Conservation (phyloP, 1,284 basidiomycete genomes). For the Xerocomus cyaneibrunnescens region DNA sequence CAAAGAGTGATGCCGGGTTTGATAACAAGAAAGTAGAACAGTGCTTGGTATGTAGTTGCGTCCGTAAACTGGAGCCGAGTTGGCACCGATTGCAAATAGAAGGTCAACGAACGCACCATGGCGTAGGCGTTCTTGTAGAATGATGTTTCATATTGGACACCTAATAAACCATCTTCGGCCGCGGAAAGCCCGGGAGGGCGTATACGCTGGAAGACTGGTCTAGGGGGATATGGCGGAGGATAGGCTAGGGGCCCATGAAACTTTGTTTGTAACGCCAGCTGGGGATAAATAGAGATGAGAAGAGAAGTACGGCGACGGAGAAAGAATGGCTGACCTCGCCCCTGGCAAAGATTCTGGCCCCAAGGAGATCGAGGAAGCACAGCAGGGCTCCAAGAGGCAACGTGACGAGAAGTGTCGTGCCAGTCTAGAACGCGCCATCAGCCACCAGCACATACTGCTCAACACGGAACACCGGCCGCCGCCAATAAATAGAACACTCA, state of each 20-base stretch:
- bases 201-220: conserved; percentile 66
- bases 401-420: conserved; percentile 71
- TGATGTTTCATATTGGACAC: conserved; percentile 50
- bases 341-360: conserved; percentile 65
- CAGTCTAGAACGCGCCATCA: conserved; percentile 46
- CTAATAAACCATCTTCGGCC: conserved; percentile 45
- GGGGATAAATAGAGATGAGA: conserved; percentile 13
- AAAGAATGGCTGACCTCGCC: conserved; percentile 53
- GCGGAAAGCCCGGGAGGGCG: conserved; percentile 49
- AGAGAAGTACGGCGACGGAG: not conserved
- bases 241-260: conserved; percentile 69
- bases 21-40: conserved; percentile 83
- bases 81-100: conserved; percentile 2
- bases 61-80: conserved; percentile 62
- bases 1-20: conserved; percentile 77
- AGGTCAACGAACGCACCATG: conserved; percentile 54
- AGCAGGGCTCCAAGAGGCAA: conserved; percentile 74
- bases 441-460: conserved; percentile 14
- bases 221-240: conserved; percentile 55
- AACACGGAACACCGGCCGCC: conserved; percentile 5
- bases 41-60: conserved; percentile 72
- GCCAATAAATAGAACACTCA: conserved; percentile 39
- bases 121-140: conserved; percentile 77
- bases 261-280: conserved; percentile 65
- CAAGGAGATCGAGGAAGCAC: conserved; percentile 72